These are phyloP conservation scores for Prunus fruticosa DNA, from an alignment of 306 rosid species.

Conservation along the genomic window DNA sequence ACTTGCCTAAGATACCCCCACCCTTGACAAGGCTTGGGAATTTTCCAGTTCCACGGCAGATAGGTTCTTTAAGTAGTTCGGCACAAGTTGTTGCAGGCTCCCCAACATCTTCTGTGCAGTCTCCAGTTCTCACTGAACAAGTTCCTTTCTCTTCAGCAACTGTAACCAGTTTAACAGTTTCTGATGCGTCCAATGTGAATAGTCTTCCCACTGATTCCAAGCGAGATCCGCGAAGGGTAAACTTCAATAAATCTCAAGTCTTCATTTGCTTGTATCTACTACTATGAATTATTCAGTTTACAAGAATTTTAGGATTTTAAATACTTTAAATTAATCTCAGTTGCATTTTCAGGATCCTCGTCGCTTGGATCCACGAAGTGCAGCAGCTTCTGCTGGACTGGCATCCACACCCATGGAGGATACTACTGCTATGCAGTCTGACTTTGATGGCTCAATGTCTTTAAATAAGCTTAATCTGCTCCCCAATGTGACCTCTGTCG, in stretches of 20 bases:
- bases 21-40: constrained; percentile 67
- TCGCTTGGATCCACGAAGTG: constrained; percentile 91
- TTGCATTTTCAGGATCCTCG: constrained; percentile 87
- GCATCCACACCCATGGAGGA: constrained; percentile 56
- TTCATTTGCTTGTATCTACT: constrained; percentile 10
- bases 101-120: constrained; percentile 53
- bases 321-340: constrained; percentile 16
- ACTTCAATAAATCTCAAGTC: constrained; percentile 11
- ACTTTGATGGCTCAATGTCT: constrained; percentile 52
- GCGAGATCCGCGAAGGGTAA: constrained; percentile 97
- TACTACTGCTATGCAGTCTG: constrained; percentile 39
- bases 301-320: constrained; percentile 2
- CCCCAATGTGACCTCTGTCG: constrained; percentile 35
- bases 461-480: constrained; percentile 46
- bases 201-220: constrained; percentile 68
- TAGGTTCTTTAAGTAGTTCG: constrained; percentile 44
- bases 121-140: constrained; percentile 53
- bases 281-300: not conserved
- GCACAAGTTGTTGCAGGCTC: constrained; percentile 44
- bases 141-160: constrained; percentile 43
- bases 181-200: constrained; percentile 51
- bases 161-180: constrained; percentile 40
- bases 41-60: constrained; percentile 48
- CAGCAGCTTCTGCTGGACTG: constrained; percentile 41
- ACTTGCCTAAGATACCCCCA: constrained; percentile 78